Evolutionary conservation across 176 grass and related monocot genomes (phyloP).

Genomic region (Juncus inflexus): DNA sequence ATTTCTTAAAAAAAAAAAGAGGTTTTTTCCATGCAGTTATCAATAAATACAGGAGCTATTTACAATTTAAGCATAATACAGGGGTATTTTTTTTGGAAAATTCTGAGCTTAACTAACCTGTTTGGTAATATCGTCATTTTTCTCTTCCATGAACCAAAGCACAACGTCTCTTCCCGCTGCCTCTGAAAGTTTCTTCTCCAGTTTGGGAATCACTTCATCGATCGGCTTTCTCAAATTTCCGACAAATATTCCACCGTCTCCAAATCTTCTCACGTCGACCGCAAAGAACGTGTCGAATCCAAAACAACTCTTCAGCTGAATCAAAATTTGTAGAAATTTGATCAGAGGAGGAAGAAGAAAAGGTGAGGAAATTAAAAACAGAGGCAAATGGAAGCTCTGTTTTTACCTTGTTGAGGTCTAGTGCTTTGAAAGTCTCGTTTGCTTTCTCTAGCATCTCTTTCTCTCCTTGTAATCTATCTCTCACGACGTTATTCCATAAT

Average conservation of each 20-base stretch:
- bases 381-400: not conserved
- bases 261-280: slow-evolving; percentile 79
- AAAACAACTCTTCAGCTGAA: slow-evolving; percentile 88
- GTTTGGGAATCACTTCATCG: slow-evolving; percentile 65
- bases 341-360: not conserved
- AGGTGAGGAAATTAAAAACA: not conserved
- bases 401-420: slow-evolving; percentile 82
- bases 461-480: slow-evolving; percentile 56
- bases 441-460: slow-evolving; percentile 79
- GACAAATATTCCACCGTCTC: slow-evolving; percentile 86
- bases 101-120: slow-evolving; percentile 37
- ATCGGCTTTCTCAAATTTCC: slow-evolving; percentile 81
- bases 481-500: slow-evolving; percentile 50
- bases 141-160: slow-evolving; percentile 99
- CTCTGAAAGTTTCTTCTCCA: slow-evolving; percentile 92
- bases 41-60: no score
- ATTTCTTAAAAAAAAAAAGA: no score
- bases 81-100: no score
- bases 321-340: not conserved
- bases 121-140: slow-evolving; percentile 66
- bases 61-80: no score
- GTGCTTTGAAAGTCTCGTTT: slow-evolving; percentile 73
- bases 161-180: slow-evolving; percentile 75
- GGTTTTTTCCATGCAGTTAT: no score
- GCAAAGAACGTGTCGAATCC: slow-evolving; percentile 93